phyloP scores from a whole-genome alignment of 2,329 filamentous ascomycete genomes.

The Falciphora oryzae region DNA sequence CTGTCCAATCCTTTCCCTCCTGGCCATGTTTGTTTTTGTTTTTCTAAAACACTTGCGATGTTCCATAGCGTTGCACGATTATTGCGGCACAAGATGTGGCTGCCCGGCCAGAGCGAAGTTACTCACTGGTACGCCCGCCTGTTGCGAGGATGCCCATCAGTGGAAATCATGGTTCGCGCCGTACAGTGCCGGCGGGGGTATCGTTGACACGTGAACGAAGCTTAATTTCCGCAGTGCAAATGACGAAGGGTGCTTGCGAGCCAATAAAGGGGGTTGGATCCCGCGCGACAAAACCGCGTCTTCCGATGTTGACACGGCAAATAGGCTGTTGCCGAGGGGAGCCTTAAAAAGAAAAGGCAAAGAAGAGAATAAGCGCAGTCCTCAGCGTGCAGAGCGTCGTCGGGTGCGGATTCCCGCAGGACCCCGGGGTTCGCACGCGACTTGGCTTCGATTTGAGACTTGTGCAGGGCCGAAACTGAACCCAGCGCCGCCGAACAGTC shows the following conservation, averaged over 20 bases:
- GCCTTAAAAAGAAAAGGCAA: background rate
- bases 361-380: background rate
- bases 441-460: background rate
- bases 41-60: background rate
- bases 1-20: background rate
- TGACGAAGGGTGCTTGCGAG: conserved; percentile 6
- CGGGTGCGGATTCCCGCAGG: too few species aligned
- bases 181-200: background rate
- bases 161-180: background rate
- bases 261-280: conserved; percentile 5
- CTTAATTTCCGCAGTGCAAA: conserved; percentile 4
- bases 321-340: background rate
- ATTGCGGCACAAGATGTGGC: background rate
- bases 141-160: background rate
- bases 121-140: too few species aligned
- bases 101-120: background rate
- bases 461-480: background rate
- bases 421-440: background rate
- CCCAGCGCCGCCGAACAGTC: background rate
- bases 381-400: background rate
- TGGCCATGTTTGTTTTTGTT: background rate
- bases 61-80: background rate
- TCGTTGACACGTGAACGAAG: conserved; percentile 10
- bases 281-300: conserved; percentile 9
- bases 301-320: conserved; percentile 6